These are phyloP conservation scores for Aspergillus olivimuriae DNA, from an alignment of 495 filamentous ascomycete genomes.

Conservation along the genomic window DNA sequence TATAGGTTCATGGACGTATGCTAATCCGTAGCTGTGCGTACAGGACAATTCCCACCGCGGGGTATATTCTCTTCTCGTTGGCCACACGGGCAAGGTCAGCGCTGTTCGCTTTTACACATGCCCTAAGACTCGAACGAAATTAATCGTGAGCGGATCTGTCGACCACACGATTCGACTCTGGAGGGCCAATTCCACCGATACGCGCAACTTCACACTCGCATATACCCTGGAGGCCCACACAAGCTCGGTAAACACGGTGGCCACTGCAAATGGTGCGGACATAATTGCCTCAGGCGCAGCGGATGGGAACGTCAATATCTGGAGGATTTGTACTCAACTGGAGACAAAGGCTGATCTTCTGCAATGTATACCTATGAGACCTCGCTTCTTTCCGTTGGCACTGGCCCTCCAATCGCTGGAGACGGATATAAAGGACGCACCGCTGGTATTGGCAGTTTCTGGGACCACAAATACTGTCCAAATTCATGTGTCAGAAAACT, in stretches of 20 bases:
- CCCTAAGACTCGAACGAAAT: slow-evolving; percentile 35
- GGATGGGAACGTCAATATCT: slow-evolving; percentile 77
- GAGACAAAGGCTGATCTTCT: slow-evolving; percentile 39
- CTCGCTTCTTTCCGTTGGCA: slow-evolving; percentile 73
- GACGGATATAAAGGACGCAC: slow-evolving; percentile 35
- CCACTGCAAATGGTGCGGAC: slow-evolving; percentile 42
- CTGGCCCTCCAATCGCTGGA: slow-evolving; percentile 59
- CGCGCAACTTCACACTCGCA: slow-evolving; percentile 32
- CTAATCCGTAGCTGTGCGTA: slow-evolving; percentile 5
- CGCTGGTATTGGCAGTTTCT: slow-evolving; percentile 66
- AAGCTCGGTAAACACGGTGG: slow-evolving; percentile 74
- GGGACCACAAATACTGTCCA: slow-evolving; percentile 77
- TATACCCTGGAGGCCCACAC: slow-evolving; percentile 56
- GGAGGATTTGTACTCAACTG: slow-evolving; percentile 49
- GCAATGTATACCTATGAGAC: slow-evolving; percentile 67
- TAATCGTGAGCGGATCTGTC: slow-evolving; percentile 73
- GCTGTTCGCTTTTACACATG: slow-evolving; percentile 71
- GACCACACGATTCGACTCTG: slow-evolving; percentile 77
- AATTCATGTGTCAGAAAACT: slow-evolving; percentile 56
- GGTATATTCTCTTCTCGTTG: slow-evolving; percentile 63
- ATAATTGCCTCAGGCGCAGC: slow-evolving; percentile 70
- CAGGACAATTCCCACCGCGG: slow-evolving; percentile 50
- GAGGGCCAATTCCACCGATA: slow-evolving; percentile 28
- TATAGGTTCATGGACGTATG: too few species aligned
- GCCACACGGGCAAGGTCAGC: slow-evolving; percentile 77